A percentile compares a stretch with the other conserved stretches of the same genome.
These are phyloP conservation scores for Fonsecaea nubica DNA, from an alignment of 2,329 filamentous ascomycete species.

Conservation along the genomic window DNA sequence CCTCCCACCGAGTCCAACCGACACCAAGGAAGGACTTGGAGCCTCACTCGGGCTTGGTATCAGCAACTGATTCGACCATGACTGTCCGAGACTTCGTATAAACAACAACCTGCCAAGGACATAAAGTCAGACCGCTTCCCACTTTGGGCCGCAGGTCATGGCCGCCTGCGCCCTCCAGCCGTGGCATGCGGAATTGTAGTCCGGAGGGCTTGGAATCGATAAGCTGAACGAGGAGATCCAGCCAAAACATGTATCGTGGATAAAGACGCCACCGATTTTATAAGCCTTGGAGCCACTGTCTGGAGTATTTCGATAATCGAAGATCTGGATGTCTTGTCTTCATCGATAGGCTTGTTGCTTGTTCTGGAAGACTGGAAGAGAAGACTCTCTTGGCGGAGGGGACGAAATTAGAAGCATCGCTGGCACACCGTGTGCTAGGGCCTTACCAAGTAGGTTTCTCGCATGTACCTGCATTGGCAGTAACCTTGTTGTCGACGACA, in stretches of 20 bases:
- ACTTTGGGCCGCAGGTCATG: background rate
- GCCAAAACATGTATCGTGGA: background rate
- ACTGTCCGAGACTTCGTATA: background rate
- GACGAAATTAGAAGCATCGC: slow-evolving; percentile 15
- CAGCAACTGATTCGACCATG: background rate
- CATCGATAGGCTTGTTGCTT: slow-evolving; percentile 5
- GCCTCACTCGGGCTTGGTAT: background rate
- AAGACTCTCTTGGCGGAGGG: background rate
- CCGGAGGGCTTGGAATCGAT: background rate
- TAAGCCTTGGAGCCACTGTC: background rate
- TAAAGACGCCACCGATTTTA: background rate
- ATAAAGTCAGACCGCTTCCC: background rate
- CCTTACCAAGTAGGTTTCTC: background rate
- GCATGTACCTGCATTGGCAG: slow-evolving; percentile 15
- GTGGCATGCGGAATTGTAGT: background rate
- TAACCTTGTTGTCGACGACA: background rate
- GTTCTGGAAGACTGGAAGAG: background rate
- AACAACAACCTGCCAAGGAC: background rate
- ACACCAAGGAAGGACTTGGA: background rate
- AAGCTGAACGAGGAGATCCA: background rate
- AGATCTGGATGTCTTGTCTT: background rate
- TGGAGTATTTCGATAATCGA: background rate
- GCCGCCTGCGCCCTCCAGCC: background rate
- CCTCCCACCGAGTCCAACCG: background rate
- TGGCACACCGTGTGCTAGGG: background rate